Conservation (phyloP, 768 basidiomycete species). For the Suillus weaverae region DNA sequence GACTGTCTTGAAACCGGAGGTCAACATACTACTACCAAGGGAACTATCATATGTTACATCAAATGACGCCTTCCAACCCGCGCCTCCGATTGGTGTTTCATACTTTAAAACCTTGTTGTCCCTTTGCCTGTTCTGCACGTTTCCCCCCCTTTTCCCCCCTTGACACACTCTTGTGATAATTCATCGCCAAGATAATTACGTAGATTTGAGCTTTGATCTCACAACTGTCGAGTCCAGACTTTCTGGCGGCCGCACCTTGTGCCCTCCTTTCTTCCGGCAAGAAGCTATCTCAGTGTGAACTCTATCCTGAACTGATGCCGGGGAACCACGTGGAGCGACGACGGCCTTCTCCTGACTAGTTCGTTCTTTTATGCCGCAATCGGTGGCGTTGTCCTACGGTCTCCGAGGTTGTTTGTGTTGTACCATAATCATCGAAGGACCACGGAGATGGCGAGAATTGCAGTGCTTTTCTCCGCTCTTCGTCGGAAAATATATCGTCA, state of each 20-base stretch:
- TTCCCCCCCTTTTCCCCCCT: neutral
- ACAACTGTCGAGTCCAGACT: neutral
- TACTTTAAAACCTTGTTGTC: constrained; percentile 8
- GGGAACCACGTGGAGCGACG: neutral
- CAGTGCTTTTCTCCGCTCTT: neutral
- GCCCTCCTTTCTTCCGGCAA: neutral
- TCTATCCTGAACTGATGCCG: neutral
- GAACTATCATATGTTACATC: neutral
- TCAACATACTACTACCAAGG: neutral
- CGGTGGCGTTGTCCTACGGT: neutral
- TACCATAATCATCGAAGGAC: neutral
- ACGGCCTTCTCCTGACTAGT: neutral
- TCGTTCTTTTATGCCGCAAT: neutral
- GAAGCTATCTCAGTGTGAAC: neutral
- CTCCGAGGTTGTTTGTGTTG: neutral
- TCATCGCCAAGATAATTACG: neutral
- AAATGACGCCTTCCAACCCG: neutral
- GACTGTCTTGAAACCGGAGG: neutral
- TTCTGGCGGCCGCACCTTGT: neutral
- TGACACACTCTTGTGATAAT: neutral
- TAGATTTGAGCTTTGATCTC: neutral
- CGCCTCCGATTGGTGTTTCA: neutral
- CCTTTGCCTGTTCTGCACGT: constrained; percentile 1
- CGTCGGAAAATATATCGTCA: neutral
- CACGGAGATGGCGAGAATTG: neutral